Evolutionary conservation across 768 basidiomycete genomes (phyloP).

Genomic region (Amanita exitialis): DNA sequence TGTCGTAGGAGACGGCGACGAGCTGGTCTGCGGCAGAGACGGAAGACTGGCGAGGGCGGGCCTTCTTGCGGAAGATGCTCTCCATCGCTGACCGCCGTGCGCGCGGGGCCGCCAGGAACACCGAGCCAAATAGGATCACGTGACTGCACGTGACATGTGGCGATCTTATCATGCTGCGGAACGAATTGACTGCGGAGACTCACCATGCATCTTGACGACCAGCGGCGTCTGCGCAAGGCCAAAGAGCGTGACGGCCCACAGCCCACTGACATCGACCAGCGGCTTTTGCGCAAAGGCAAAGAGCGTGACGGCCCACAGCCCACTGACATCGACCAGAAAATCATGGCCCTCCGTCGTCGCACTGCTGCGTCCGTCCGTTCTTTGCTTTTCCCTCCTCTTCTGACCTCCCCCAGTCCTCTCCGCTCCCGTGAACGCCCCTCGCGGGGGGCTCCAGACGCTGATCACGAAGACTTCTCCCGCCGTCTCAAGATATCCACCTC

Average conservation of each 20-base stretch:
- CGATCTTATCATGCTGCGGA: slow-evolving; percentile 14
- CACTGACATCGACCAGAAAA: slow-evolving; percentile 43
- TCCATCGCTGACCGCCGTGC: slow-evolving; percentile 36
- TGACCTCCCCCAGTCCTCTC: slow-evolving; percentile 1
- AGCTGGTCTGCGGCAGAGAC: slow-evolving; percentile 45
- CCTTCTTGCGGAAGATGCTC: slow-evolving; percentile 55
- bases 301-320: slow-evolving; percentile 34
- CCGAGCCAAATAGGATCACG: background rate
- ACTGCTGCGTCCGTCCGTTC: slow-evolving; percentile 40
- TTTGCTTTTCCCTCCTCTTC: background rate
- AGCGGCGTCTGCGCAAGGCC: slow-evolving; percentile 23
- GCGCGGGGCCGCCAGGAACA: background rate
- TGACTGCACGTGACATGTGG: no score
- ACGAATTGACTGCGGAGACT: slow-evolving; percentile 5
- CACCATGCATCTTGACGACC: slow-evolving; percentile 15
- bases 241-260: slow-evolving; percentile 34
- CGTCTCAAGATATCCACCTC: slow-evolving; percentile 57
- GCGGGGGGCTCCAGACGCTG: slow-evolving; percentile 33
- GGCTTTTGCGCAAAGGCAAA: slow-evolving; percentile 30
- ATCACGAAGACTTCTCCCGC: slow-evolving; percentile 66
- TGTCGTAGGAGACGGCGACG: slow-evolving; percentile 65
- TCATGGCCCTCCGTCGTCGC: slow-evolving; percentile 59
- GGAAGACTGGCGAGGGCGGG: slow-evolving; percentile 53
- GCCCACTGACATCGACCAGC: slow-evolving; percentile 42
- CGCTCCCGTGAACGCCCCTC: background rate